Conservation (phyloP, 768 basidiomycete genomes). For the Chiua virens region DNA sequence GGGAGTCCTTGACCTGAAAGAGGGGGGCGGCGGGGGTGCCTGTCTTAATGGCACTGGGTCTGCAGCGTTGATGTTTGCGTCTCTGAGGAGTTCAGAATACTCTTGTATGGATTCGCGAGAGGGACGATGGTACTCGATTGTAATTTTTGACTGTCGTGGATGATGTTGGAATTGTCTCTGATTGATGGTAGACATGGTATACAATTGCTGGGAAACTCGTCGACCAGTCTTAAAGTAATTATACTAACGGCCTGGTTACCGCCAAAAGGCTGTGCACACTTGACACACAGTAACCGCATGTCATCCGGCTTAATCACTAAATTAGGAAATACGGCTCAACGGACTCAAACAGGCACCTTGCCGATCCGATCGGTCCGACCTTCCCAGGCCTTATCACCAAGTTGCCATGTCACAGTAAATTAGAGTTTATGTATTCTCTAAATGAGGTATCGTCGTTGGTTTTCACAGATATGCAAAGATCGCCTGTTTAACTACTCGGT, state of each 20-base stretch:
- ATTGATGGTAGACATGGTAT: conserved; percentile 48
- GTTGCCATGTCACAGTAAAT: no score
- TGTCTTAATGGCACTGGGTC: conserved; percentile 38
- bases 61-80: conserved; percentile 56
- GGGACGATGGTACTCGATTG: conserved; percentile 75
- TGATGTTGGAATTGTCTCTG: conserved; percentile 46
- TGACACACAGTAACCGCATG: no score
- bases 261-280: no score
- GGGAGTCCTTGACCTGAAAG: conserved; percentile 32
- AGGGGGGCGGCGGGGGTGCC: conserved; percentile 40
- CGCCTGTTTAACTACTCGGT: no score
- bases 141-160: conserved; percentile 56
- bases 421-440: no score
- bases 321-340: no score
- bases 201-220: neutral
- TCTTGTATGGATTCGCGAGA: conserved; percentile 76
- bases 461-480: conserved; percentile 12
- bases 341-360: no score
- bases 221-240: no score
- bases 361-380: no score
- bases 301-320: no score
- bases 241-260: no score
- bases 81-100: conserved; percentile 69
- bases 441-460: conserved; percentile 12
- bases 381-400: no score